Conservation (phyloP, 2,329 filamentous ascomycete genomes). For the Trichoderma sp. region DNA sequence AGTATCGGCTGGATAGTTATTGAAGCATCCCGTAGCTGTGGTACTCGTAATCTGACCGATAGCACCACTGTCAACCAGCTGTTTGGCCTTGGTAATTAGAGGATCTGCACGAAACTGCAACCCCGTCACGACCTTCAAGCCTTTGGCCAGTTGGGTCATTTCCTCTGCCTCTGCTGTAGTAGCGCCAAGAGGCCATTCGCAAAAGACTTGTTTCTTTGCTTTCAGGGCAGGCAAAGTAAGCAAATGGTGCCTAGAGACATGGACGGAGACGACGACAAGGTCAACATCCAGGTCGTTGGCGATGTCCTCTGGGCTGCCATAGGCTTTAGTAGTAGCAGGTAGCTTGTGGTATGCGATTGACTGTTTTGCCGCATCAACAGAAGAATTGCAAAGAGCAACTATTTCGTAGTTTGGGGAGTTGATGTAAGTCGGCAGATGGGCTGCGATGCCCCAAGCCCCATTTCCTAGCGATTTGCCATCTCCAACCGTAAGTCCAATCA, state of each 20-base stretch:
- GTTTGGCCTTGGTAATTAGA: constrained; percentile 26
- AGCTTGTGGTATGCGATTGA: constrained; percentile 46
- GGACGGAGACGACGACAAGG: constrained; percentile 51
- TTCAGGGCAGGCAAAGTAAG: constrained; percentile 36
- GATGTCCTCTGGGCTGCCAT: constrained; percentile 46
- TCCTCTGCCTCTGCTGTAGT: constrained; percentile 40
- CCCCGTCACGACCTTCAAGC: constrained; percentile 40
- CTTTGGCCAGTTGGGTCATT: constrained; percentile 37
- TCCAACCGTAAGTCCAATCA: constrained; percentile 25
- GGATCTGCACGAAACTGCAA: constrained; percentile 50
- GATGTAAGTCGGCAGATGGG: constrained; percentile 49
- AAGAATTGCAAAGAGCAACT: constrained; percentile 52
- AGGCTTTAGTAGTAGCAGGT: constrained; percentile 41
- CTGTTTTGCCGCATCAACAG: constrained; percentile 41
- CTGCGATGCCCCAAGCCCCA: constrained; percentile 50
- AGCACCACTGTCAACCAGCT: constrained; percentile 16
- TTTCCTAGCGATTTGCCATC: background rate
- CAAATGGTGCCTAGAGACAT: constrained; percentile 49
- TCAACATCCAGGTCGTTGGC: constrained; percentile 50
- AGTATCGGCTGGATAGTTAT: background rate
- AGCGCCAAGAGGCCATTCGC: constrained; percentile 57
- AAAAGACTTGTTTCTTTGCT: constrained; percentile 50
- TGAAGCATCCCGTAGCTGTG: background rate
- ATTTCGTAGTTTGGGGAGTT: constrained; percentile 43
- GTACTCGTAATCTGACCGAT: constrained; percentile 15